These are phyloP conservation scores for Gossypium gossypioides DNA, from an alignment of 441 rosid genomes.

Conservation along the genomic window DNA sequence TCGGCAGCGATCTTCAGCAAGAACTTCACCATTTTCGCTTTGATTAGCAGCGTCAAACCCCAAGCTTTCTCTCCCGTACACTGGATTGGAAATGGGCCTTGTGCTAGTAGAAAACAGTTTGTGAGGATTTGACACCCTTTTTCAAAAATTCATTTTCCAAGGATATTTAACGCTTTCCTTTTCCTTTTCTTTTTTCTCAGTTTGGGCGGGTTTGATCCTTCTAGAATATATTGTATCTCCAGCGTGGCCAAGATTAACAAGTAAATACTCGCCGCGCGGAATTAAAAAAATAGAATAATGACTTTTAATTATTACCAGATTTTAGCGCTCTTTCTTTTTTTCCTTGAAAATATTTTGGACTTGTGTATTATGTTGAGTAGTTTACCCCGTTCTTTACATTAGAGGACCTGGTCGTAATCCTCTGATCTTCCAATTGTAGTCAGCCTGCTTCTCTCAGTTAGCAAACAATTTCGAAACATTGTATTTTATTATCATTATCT, in stretches of 20 bases:
- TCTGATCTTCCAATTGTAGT: no score
- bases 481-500: neutral
- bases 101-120: neutral
- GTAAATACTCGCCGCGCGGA: neutral
- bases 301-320: no score
- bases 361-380: no score
- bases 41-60: neutral
- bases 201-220: no score
- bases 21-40: slow-evolving; percentile 65
- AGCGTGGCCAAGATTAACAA: neutral
- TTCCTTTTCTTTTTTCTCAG: no score
- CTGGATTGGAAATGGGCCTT: neutral
- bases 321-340: no score
- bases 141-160: no score
- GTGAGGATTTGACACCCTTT: no score
- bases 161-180: neutral
- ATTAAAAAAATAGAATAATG: neutral
- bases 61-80: slow-evolving; percentile 10
- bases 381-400: no score
- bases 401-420: no score
- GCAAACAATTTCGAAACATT: neutral
- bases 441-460: neutral
- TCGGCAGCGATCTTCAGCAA: slow-evolving; percentile 67
- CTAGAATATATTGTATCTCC: neutral
- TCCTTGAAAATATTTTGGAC: no score